phyloP scores from a whole-genome alignment of 352 stramenopile species.

The Globisporangium splendens region DNA sequence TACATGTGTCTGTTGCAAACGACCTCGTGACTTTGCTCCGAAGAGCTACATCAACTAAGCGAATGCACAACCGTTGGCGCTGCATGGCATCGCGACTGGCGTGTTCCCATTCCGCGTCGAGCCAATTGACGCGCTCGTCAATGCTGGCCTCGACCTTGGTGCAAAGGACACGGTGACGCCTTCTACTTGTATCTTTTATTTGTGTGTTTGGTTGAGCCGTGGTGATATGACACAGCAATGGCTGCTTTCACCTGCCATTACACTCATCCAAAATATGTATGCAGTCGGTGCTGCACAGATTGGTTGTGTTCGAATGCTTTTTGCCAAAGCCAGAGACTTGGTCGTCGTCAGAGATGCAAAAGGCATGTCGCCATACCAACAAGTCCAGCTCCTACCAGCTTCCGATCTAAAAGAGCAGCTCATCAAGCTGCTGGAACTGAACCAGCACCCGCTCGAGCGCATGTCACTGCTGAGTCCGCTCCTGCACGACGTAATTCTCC shows the following conservation, averaged over 20 bases:
- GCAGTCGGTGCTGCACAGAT: conserved; percentile 1
- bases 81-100: conserved; percentile 8
- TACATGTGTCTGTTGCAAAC: conserved; percentile 7
- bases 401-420: not conserved
- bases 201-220: not conserved
- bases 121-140: conserved; percentile 3
- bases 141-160: conserved; percentile 1
- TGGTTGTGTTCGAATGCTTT: conserved; percentile 4
- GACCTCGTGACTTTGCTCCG: conserved; percentile 7
- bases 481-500: not conserved
- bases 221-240: not conserved
- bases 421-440: conserved; percentile 7
- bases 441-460: not conserved
- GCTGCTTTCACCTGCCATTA: not conserved
- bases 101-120: conserved; percentile 6
- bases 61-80: conserved; percentile 9
- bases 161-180: conserved; percentile 2
- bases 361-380: conserved; percentile 8
- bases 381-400: conserved; percentile 4
- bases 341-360: not conserved
- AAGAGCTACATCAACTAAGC: conserved; percentile 9
- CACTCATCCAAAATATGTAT: not conserved
- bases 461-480: conserved; percentile 7
- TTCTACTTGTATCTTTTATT: not conserved
- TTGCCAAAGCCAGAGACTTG: conserved; percentile 9